Evolutionary conservation across 352 stramenopile species (phyloP).

Genomic region (Globisporangium apiculatum): DNA sequence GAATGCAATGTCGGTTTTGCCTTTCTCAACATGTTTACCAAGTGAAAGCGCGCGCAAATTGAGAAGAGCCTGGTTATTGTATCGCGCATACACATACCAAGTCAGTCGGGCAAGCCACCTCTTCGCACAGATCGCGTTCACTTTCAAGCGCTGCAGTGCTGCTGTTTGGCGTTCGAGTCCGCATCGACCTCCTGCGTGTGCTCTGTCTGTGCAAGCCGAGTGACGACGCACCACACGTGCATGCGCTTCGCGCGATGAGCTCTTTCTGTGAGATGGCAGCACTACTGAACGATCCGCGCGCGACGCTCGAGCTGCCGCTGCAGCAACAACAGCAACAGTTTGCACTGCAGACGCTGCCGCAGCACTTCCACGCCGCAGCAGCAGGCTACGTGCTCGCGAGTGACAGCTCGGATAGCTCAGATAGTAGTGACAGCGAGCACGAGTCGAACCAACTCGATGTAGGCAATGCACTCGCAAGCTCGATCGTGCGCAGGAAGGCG

Average conservation of each 20-base stretch:
- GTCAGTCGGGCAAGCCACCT: too few species aligned
- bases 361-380: conserved; percentile 3
- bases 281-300: not conserved
- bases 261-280: not conserved
- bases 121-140: too few species aligned
- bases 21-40: too few species aligned
- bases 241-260: not conserved
- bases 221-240: not conserved
- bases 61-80: too few species aligned
- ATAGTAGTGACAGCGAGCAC: conserved; percentile 1
- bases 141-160: too few species aligned
- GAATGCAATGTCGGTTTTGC: too few species aligned
- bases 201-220: not conserved
- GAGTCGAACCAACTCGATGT: conserved; percentile 4
- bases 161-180: not conserved
- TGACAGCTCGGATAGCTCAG: not conserved
- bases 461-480: not conserved
- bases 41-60: too few species aligned
- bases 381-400: not conserved
- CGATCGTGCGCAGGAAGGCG: not conserved
- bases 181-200: not conserved
- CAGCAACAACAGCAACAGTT: conserved; percentile 4
- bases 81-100: too few species aligned
- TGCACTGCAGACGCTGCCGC: conserved; percentile 6
- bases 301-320: not conserved